Evolutionary conservation across 2,329 filamentous ascomycete genomes (phyloP), one percentile per base, ranked within the genome.

Genomic region (Trichophyton equinum): DNA sequence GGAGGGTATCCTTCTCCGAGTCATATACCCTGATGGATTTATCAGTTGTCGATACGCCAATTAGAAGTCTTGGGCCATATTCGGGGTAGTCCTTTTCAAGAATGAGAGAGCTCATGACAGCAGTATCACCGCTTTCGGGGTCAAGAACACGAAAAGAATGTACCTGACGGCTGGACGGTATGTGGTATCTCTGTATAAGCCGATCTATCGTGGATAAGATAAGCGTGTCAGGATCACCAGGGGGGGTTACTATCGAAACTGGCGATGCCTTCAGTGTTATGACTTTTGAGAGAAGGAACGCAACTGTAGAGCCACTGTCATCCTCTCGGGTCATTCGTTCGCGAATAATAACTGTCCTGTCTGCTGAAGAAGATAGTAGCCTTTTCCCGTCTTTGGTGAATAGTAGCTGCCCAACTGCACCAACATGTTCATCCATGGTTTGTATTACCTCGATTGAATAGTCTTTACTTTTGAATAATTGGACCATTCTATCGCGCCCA

Each of bases 21-120:
- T 96, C 89, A 68, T 99, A 99, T 15, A 99, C 77, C 40, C 94
- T 82, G 61, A 99, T 86, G 0, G 94, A 97, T 71, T 97, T 99
- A 73, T 99, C 94, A 0, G 89, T 96, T 67, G 91, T 91, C 7
- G 92, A 96, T 9, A 94, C 82, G n/a, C 90, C 91, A 18, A 94
- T 81, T 58, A 99, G 80, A 58, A 95, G 82, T 30, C 85, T 82
- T 8, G 80, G 78, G 74, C 81, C 73, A 64, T 80, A 73, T 67
- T 84, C 75, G 70, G 84, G 68, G 70, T 80, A 75, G 56, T 82
- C 84, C 44, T 68, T 66, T 13, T 68, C 68, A 61, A 85, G 83
- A 1, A 84, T 84, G 33, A 99, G 79, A 0, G 88, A 88, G 65
- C 91, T 89, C 66, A 97, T 77, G 49, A 94, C 84, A 0, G 92